Percentiles rank a stretch among this genome's conserved stretches.
Conservation (phyloP, 176 grass and related monocot species). For the Guadua angustifolia region DNA sequence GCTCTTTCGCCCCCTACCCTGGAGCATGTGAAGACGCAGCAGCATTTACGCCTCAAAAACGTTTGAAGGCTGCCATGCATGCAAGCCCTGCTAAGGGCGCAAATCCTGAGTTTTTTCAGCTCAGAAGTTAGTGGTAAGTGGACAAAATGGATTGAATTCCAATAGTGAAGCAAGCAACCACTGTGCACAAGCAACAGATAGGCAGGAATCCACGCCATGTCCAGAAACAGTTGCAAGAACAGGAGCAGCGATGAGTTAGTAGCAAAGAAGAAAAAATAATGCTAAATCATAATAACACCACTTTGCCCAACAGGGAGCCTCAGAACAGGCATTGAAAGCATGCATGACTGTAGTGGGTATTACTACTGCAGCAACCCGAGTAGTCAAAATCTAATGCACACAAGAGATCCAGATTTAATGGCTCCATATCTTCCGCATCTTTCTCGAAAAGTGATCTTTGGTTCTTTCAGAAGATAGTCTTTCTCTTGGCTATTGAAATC, state of each 20-base stretch:
- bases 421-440: conserved; percentile 58
- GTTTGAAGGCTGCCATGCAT: conserved; percentile 40
- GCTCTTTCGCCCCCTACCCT: background rate
- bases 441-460: conserved; percentile 45
- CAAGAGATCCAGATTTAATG: conserved; percentile 51
- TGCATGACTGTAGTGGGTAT: conserved; percentile 41
- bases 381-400: conserved; percentile 55
- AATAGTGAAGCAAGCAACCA: conserved; percentile 51
- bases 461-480: conserved; percentile 43
- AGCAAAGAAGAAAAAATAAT: conserved; percentile 18
- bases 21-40: conserved; percentile 28
- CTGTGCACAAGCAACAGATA: conserved; percentile 49
- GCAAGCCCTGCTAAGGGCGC: conserved; percentile 41
- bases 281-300: conserved; percentile 1
- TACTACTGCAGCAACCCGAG: conserved; percentile 54
- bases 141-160: conserved; percentile 62
- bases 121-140: conserved; percentile 56
- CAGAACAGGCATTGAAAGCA: conserved; percentile 55
- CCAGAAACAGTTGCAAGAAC: conserved; percentile 57
- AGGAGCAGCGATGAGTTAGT: conserved; percentile 32
- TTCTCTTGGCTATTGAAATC: conserved; percentile 44
- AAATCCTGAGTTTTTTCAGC: conserved; percentile 35
- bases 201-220: conserved; percentile 57
- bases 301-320: conserved; percentile 42
- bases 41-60: conserved; percentile 41